Conservation (phyloP, 371 early-diverging fungal species). For the Circinella umbellata region DNA sequence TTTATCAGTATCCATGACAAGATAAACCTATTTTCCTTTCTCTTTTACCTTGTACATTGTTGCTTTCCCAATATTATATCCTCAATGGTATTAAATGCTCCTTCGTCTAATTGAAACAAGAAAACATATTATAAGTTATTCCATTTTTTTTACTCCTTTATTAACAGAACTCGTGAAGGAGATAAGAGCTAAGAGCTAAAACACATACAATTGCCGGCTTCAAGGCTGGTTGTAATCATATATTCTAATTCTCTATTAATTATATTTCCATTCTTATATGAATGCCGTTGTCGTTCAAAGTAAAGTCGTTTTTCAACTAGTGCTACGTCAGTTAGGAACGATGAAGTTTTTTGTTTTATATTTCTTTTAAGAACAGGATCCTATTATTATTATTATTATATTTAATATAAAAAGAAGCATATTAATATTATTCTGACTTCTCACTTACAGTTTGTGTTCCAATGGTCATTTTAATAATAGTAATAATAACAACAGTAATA, state of each 20-base stretch:
- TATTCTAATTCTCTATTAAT: neutral
- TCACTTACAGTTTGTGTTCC: neutral
- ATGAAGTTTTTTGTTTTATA: neutral
- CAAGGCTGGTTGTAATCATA: neutral
- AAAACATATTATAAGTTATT: too few species aligned
- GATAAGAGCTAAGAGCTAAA: neutral
- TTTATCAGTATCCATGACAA: neutral
- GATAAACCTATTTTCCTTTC: neutral
- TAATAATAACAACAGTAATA: too few species aligned
- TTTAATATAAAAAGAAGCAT: neutral
- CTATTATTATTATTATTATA: neutral
- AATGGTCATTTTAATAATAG: neutral
- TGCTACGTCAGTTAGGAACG: neutral
- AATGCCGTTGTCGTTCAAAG: neutral
- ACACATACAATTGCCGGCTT: neutral
- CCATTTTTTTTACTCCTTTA: too few species aligned
- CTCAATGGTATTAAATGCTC: neutral
- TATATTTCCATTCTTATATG: neutral
- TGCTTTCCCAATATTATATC: neutral
- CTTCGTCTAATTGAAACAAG: neutral
- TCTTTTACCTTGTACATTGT: neutral
- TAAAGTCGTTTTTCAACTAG: neutral
- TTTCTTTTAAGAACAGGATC: neutral
- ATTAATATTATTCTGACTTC: neutral
- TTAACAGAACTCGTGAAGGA: neutral